A percentile compares a stretch with the other conserved stretches of the same genome.
Conservation (phyloP, 139 green algal species). For the Pleodorina starrii region DNA sequence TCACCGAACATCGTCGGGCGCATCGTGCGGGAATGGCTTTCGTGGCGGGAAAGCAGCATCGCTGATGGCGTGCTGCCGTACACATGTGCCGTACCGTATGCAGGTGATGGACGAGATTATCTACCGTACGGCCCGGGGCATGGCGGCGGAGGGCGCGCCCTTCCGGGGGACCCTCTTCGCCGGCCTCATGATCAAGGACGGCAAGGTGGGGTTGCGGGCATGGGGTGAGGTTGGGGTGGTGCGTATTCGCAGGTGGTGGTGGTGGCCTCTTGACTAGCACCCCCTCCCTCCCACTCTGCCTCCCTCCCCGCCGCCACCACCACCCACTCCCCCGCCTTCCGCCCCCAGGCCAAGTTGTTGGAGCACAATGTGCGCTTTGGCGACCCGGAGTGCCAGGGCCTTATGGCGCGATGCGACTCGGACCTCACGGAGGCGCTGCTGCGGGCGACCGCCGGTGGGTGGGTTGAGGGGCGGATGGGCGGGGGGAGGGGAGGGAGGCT, state of each 20-base stretch:
- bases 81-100: neutral
- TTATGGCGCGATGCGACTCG: constrained; percentile 92
- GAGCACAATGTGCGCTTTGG: constrained; percentile 99
- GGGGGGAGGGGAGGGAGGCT: no score
- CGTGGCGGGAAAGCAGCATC: no score
- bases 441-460: constrained; percentile 46
- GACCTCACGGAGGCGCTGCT: constrained; percentile 91
- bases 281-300: no score
- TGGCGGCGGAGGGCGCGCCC: constrained; percentile 87
- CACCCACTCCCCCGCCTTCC: no score
- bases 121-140: constrained; percentile 87
- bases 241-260: no score
- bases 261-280: no score
- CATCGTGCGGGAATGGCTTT: no score
- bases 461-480: no score
- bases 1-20: no score
- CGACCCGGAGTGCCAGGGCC: constrained; percentile 97
- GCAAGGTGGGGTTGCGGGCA: constrained; percentile 82
- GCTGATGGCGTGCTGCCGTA: no score
- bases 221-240: no score
- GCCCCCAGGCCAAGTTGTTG: constrained; percentile 87
- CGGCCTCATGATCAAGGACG: constrained; percentile 97
- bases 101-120: constrained; percentile 92
- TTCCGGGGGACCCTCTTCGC: constrained; percentile 97
- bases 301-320: no score